Base-by-base conservation (phyloP, 495 filamentous ascomycete species). In the Barbatosphaeria neglecta region DNA sequence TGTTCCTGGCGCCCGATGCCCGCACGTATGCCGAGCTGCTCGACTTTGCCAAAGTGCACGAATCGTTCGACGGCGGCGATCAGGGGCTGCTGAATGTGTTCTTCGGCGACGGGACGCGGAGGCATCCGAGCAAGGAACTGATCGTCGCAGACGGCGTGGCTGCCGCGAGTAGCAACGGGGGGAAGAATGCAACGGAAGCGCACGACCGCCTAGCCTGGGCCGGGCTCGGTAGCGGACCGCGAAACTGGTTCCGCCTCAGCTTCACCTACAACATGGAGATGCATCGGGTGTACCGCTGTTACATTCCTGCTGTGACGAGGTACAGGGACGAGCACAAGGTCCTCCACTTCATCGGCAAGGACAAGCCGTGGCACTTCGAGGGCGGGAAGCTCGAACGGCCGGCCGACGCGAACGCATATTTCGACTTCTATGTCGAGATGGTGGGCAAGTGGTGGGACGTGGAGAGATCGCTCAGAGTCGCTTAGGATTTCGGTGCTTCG, bases 271-370 rank as follows among this genome's bases (percentile, higher is more conserved):
- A 51, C 25, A 28, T 51, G 44, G 49, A 51, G 38, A 42, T 51
- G 49, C 40, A 51, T 23, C 47, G 19, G 39, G 43, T 45, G 8
- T 51, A 47, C 33, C 49, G 44, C 15, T 28, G 47, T 10, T 47
- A 51, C 41, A 51, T 51, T 18, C 44, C 44, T 7, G 49, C 49
- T 4, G 41, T 47, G 13, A 27, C 37, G 19, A 18, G 45, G 18
- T 47, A 47, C 39, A 40, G 27, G 37, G 44, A 41, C 15, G 45
- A 47, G n/a, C 40, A 47, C 19, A 42, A 38, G 37, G 22, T 51
- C 6, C 37, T 51, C 13, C 49, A 51, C 31, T 51, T 51, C 28
- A 51, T 51, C 40, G 49, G 49, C 37, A 47, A 51, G 39, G 39
- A 51, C 37, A 51, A 47, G 44, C 49, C 49, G n/a, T 51, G 49